Base-by-base conservation (phyloP, 192 early-diverging fungal species). In the Backusella tarrabulga region DNA sequence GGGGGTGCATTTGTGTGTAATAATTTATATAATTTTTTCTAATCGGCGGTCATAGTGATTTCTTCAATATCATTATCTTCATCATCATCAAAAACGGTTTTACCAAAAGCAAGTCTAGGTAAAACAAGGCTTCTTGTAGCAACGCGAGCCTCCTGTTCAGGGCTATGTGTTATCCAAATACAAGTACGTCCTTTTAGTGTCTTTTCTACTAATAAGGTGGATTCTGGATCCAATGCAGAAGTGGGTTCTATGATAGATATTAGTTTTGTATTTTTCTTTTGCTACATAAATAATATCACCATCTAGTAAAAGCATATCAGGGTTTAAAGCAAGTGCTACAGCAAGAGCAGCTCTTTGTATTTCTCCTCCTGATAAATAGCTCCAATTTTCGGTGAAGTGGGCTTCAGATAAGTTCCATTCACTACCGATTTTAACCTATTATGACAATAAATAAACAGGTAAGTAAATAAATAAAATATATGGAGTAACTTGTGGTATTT, bases 141-240 rank as follows among this genome's bases (percentile, higher is more conserved):
- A 35, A 94, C 83, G 23, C 93, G 86, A 19, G 86, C 70, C 9
- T 86, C 90, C 79, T 94, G 93, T 12, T 87, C 80, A 21, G 89
- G 88, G 68, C 87, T 89, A 77, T 97, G 95, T 2, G 94, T 95
- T 70, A 97, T 90, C 92, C 92, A 93, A 29, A 97, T 84, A 75
- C 93, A 94, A 35, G 91, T 91, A 38, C 86, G 76, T 3, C 81
- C 71, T 21, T 86, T 73, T 54, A 97, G 81, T 0, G 95, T 89
- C 11, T 90, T 81, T 76, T 97, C 95, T 4, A 97, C 96, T 56
- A 91, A 80, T 29, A 84, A 76, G 35, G 88, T 88, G 0, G 93
- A 85, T 69, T 83, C 86, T 38, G 92, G 91, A 79, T 97, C 96
- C 68, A 97, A 77, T 6, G 96, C 94, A 23, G 91, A 91, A 4